These are phyloP conservation scores for Casuarina cunninghamiana DNA, from an alignment of 306 rosid genomes.

Conservation along the genomic window DNA sequence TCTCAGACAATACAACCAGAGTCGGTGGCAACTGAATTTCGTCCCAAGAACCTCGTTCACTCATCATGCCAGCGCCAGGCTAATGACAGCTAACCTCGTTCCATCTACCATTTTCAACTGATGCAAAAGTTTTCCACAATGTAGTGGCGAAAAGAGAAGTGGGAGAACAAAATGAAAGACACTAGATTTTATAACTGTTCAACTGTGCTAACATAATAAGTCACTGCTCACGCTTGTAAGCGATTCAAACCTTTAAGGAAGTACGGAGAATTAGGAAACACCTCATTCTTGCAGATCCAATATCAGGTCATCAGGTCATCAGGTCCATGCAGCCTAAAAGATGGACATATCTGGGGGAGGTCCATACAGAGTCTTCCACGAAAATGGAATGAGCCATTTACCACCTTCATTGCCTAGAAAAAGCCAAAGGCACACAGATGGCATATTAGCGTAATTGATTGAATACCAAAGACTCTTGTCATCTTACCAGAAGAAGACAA, in stretches of 20 bases:
- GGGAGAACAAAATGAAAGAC: neutral
- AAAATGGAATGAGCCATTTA: slow-evolving; percentile 70
- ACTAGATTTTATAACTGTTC: neutral
- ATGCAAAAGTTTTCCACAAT: too few relatives aligned
- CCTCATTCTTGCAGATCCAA: neutral
- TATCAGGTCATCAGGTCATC: neutral
- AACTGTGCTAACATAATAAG: neutral
- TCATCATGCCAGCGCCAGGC: too few relatives aligned
- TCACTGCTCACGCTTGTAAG: neutral
- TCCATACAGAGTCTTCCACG: slow-evolving; percentile 84
- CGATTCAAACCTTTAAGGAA: neutral
- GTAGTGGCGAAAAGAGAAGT: neutral
- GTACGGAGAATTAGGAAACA: neutral
- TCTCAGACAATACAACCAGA: too few relatives aligned
- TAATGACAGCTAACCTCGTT: too few relatives aligned
- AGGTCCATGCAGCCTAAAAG: slow-evolving; percentile 46
- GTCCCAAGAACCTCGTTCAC: too few relatives aligned
- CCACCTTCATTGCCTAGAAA: slow-evolving; percentile 42
- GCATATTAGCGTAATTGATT: neutral
- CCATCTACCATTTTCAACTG: too few relatives aligned
- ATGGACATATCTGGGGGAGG: slow-evolving; percentile 82
- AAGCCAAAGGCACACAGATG: slow-evolving; percentile 13
- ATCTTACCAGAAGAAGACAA: neutral
- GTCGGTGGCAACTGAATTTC: too few relatives aligned
- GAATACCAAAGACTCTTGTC: neutral